phyloP scores from a whole-genome alignment of 495 filamentous ascomycete genomes.

The Penicillium herquei region DNA sequence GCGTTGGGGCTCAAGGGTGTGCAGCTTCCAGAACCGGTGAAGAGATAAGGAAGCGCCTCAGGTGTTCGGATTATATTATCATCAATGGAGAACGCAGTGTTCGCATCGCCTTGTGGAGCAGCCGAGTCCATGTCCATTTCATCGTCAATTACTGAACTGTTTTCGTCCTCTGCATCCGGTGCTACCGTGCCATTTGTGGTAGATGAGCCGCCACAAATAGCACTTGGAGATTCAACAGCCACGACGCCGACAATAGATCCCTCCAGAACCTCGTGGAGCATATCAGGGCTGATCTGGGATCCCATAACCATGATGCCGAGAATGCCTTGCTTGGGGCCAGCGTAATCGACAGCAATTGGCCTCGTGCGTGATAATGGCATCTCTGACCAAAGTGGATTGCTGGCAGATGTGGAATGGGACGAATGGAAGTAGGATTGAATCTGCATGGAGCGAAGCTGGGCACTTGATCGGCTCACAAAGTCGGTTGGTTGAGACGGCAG shows the following conservation, averaged over 20 bases:
- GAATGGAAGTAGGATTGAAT: conserved; percentile 76
- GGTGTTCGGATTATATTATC: conserved; percentile 32
- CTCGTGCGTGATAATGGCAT: conserved; percentile 44
- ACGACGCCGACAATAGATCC: conserved; percentile 59
- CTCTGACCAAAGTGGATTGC: conserved; percentile 45
- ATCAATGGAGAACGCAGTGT: conserved; percentile 8
- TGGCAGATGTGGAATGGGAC: conserved; percentile 31
- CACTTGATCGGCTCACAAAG: conserved; percentile 60
- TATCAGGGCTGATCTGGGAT: conserved; percentile 44
- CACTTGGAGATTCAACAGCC: conserved; percentile 44
- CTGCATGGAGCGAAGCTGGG: conserved; percentile 74
- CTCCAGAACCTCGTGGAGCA: conserved; percentile 52
- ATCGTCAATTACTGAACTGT: conserved; percentile 11
- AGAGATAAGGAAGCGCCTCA: conserved; percentile 44
- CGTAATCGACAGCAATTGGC: conserved; percentile 58
- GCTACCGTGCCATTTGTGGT: neutral
- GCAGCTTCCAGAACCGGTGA: conserved; percentile 35
- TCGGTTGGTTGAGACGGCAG: conserved; percentile 60
- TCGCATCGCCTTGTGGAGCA: neutral
- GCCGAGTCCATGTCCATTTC: conserved; percentile 28
- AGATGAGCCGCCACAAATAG: conserved; percentile 22
- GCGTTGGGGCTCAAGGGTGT: conserved; percentile 42
- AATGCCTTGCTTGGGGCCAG: conserved; percentile 49
- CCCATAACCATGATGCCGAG: conserved; percentile 53
- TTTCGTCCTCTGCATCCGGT: conserved; percentile 7